A percentile compares a stretch with the other conserved stretches of the same genome.
phyloP scores from a whole-genome alignment of 192 early-diverging fungal species.

The Coemansia sp. region DNA sequence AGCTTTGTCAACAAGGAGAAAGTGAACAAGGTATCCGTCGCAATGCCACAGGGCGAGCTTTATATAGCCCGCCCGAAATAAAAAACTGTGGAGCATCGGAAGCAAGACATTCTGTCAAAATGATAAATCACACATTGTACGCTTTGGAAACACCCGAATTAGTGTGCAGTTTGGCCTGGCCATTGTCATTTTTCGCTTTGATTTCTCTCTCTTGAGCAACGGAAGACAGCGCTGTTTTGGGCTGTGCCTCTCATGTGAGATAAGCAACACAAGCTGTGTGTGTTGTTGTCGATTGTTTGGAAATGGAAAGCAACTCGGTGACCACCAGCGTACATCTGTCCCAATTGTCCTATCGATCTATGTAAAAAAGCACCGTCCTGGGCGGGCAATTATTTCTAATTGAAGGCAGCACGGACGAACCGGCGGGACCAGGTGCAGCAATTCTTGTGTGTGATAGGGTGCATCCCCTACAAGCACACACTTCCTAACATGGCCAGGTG shows the following conservation, averaged over 20 bases:
- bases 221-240: neutral
- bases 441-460: neutral
- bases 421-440: constrained; percentile 1
- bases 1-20: neutral
- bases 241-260: neutral
- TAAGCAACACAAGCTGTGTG: no score
- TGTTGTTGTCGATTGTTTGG: no score
- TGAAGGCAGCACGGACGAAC: neutral
- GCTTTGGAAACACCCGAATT: neutral
- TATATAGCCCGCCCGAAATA: constrained; percentile 3
- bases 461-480: neutral
- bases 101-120: neutral
- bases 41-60: neutral
- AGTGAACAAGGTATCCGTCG: neutral
- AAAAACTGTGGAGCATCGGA: neutral
- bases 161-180: neutral
- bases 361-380: constrained; percentile 1
- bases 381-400: no score
- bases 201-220: neutral
- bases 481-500: neutral
- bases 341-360: neutral
- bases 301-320: neutral
- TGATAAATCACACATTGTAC: neutral
- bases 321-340: no score
- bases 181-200: neutral